A percentile compares a stretch with the other conserved stretches of the same genome.
Evolutionary conservation across 108 stramenopile species (phyloP).

Genomic region (Skeletonema menzelii): DNA sequence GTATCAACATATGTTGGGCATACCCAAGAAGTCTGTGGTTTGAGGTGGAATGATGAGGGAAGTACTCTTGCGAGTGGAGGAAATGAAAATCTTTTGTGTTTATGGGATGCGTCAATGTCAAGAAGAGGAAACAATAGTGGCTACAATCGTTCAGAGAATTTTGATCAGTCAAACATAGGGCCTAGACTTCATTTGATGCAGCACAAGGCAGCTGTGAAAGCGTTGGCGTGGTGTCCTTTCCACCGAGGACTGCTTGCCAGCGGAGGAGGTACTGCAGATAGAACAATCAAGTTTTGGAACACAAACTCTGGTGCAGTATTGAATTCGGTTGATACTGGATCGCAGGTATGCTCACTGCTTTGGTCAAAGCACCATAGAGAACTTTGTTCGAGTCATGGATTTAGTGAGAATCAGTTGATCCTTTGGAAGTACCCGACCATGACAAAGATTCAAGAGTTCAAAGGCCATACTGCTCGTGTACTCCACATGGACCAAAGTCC

Average conservation of each 20-base stretch:
- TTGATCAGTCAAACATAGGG: conserved; percentile 25
- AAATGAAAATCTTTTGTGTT: conserved; percentile 97
- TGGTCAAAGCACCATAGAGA: conserved; percentile 96
- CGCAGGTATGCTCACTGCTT: conserved; percentile 95
- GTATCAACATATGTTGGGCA: conserved; percentile 79
- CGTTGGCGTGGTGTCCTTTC: conserved; percentile 98
- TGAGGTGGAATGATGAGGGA: conserved; percentile 97
- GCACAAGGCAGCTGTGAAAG: conserved; percentile 99
- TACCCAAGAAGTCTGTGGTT: conserved; percentile 96
- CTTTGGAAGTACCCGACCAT: conserved; percentile 96
- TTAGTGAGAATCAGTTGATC: conserved; percentile 94
- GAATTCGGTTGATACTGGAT: conserved; percentile 96
- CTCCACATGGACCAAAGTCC: conserved; percentile 82
- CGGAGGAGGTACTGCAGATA: conserved; percentile 98
- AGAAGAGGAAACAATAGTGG: not conserved
- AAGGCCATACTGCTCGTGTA: conserved; percentile 85
- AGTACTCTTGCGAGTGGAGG: conserved; percentile 92
- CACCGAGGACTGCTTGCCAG: conserved; percentile 96
- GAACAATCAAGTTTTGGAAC: conserved; percentile 99
- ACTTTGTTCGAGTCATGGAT: conserved; percentile 95
- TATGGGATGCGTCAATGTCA: conserved; percentile 90
- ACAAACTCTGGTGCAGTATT: conserved; percentile 89
- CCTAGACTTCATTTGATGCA: conserved; percentile 83
- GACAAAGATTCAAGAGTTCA: conserved; percentile 85
- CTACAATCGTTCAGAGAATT: conserved; percentile 3